Base-by-base conservation (phyloP, 257 asterid species). In the Ophiorrhiza pumila region DNA sequence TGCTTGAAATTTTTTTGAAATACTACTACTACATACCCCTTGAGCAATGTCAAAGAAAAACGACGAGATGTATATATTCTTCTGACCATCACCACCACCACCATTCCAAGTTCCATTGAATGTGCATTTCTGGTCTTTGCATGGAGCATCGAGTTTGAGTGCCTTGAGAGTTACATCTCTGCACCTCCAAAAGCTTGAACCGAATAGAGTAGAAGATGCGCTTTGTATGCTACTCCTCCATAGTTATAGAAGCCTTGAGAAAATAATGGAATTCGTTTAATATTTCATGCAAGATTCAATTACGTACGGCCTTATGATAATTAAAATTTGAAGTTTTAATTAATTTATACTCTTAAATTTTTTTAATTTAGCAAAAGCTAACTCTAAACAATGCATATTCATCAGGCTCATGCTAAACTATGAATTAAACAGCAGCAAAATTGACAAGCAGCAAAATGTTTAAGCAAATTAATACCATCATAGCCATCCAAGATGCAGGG, bases 41-140 rank as follows among this genome's bases (percentile, higher is more conserved):
- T 41, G 55, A 4, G 89, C 91, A 1, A 74, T 80, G 68, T 83
- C 83, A 5, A 67, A 85, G 77, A 87, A 84, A 55, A 45, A 84
- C 0, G 93, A 85, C 0, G 88, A 79, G 12, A 72, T 74, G 43
- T 85, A 85, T 18, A 89, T 7, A 69, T 74, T 81, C 0, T 75
- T 63, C 60, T 31, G 76, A 46, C 96, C 91, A 20, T 34, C 77
- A 15, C 96, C 93, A 8, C 92, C 89, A 8, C 93, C 89, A 7
- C 93, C 96, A 64, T 66, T 87, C 96, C 96, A 85, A 9, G 76
- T 52, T 12, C 92, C 93, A 58, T 80, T 61, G 71, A 89, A 89
- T 11, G 93, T 69, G 72, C 91, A 87, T 0, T 80, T 71, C 2
- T 11, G 57, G 66, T 84, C 68, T 0, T 71, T 10, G 80, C 96